These are phyloP conservation scores for Calvatia gigantea DNA, from an alignment of 768 basidiomycete species.

Conservation along the genomic window DNA sequence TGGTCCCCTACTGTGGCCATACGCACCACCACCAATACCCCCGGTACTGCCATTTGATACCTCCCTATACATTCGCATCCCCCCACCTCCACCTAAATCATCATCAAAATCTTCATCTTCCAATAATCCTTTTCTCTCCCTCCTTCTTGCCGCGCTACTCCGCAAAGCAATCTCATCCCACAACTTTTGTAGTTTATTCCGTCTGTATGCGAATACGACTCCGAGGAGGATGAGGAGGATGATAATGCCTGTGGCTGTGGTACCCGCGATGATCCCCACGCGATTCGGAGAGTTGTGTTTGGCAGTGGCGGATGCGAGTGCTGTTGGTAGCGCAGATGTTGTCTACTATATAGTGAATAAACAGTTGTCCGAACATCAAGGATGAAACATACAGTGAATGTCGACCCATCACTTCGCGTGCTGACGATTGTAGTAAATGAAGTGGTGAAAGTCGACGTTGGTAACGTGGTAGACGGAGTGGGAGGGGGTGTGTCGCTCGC, in stretches of 20 bases:
- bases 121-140: slow-evolving; percentile 13
- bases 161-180: slow-evolving; percentile 2
- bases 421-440: slow-evolving; percentile 3
- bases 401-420: slow-evolving; percentile 1
- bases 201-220: slow-evolving; percentile 8
- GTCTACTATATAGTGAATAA: not conserved
- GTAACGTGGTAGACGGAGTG: not conserved
- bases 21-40: too few species aligned
- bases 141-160: not conserved
- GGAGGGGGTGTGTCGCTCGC: not conserved
- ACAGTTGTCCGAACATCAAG: not conserved
- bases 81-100: not conserved
- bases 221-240: slow-evolving; percentile 12
- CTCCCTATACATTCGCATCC: slow-evolving; percentile 3
- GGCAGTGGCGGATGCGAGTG: slow-evolving; percentile 7
- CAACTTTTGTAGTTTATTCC: slow-evolving; percentile 4
- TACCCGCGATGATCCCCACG: slow-evolving; percentile 16
- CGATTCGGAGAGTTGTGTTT: slow-evolving; percentile 7
- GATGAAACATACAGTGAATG: not conserved
- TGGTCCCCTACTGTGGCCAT: not conserved
- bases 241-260: slow-evolving; percentile 9
- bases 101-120: slow-evolving; percentile 17
- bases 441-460: not conserved
- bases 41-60: not conserved
- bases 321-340: not conserved